A percentile compares a stretch with the other conserved stretches of the same genome.
These are phyloP conservation scores for Magnolia sinica DNA, from an alignment of 164 flowering plant species.

Conservation along the genomic window DNA sequence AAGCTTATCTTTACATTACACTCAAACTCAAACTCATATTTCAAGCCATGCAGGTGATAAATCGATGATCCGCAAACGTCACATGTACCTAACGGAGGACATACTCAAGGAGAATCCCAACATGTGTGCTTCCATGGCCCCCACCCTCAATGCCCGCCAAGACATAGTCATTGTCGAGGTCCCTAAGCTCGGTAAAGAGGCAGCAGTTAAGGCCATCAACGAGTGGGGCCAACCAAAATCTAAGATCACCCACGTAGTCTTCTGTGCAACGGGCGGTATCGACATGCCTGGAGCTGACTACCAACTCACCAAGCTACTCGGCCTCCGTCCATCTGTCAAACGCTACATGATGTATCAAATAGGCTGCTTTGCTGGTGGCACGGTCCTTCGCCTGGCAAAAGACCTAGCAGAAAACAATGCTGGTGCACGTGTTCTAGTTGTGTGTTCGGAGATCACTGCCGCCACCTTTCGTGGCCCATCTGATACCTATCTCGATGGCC, in stretches of 20 bases:
- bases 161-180: not conserved
- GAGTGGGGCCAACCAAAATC: slow-evolving; percentile 4
- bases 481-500: not conserved
- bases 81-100: slow-evolving; percentile 5
- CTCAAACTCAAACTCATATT: not conserved
- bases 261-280: not conserved
- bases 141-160: not conserved
- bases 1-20: not conserved
- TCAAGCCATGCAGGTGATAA: not conserved
- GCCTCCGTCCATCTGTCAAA: not conserved
- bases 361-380: not conserved
- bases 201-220: slow-evolving; percentile 4
- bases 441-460: slow-evolving; percentile 7
- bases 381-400: slow-evolving; percentile 10
- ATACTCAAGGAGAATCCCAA: not conserved
- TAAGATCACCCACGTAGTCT: not conserved
- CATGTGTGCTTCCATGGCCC: not conserved
- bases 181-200: slow-evolving; percentile 6
- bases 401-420: slow-evolving; percentile 8
- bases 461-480: slow-evolving; percentile 7
- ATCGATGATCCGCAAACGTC: not conserved
- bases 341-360: not conserved
- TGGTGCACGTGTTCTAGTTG: slow-evolving; percentile 6
- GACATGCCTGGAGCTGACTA: not conserved
- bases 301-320: not conserved